These are phyloP conservation scores for Aspergillus udagawae DNA, from an alignment of 2,329 filamentous ascomycete genomes.

Conservation along the genomic window DNA sequence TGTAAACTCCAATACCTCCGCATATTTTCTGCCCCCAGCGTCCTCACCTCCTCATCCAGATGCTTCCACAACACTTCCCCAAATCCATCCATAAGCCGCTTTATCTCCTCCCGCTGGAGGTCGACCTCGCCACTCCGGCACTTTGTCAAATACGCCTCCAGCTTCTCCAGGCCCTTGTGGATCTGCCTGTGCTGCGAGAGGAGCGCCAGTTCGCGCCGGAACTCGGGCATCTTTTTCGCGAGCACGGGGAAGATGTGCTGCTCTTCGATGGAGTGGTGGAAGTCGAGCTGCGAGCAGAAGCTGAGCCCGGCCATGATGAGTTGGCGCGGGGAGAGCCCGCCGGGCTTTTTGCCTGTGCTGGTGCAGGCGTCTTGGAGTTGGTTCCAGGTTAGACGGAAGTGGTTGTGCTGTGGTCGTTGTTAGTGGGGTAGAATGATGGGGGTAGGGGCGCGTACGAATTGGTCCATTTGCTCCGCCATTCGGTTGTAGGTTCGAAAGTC, in stretches of 20 bases:
- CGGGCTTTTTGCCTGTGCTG: conserved; percentile 52
- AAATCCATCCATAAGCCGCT: conserved; percentile 71
- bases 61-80: conserved; percentile 75
- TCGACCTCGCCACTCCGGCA: conserved; percentile 62
- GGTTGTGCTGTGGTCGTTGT: conserved; percentile 57
- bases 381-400: conserved; percentile 73
- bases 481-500: conserved; percentile 69
- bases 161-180: conserved; percentile 66
- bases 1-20: conserved; percentile 72
- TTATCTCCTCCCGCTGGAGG: conserved; percentile 56
- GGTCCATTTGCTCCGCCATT: conserved; percentile 71
- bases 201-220: conserved; percentile 61
- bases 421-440: conserved; percentile 5
- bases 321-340: conserved; percentile 61
- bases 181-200: conserved; percentile 74
- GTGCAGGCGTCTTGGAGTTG: conserved; percentile 64
- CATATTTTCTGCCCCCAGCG: conserved; percentile 83
- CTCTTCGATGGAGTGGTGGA: conserved; percentile 83
- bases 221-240: conserved; percentile 74
- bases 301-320: conserved; percentile 66
- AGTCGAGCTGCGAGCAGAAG: conserved; percentile 66
- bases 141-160: conserved; percentile 61
- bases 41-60: conserved; percentile 76
- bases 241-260: conserved; percentile 73
- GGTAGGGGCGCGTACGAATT: conserved; percentile 52